Evolutionary conservation across 371 early-diverging fungal genomes (phyloP).

Genomic region (Racocetra persica): DNA sequence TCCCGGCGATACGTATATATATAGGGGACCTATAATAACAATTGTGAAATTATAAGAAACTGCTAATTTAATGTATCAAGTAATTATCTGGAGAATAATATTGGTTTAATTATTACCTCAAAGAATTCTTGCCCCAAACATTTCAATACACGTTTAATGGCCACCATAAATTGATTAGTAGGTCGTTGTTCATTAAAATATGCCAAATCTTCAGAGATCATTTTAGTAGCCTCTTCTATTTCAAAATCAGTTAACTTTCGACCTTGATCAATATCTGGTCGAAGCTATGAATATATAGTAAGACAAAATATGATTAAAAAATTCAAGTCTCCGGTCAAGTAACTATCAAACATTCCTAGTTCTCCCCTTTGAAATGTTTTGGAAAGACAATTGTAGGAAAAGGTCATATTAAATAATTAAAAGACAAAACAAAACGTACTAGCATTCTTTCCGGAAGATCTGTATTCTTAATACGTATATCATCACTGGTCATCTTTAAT

Average conservation of each 20-base stretch:
- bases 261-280: constrained; percentile 49
- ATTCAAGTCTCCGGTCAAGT: too few relatives aligned
- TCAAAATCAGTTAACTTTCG: constrained; percentile 55
- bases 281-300: constrained; percentile 47
- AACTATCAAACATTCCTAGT: too few relatives aligned
- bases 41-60: constrained; percentile 75
- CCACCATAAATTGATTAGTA: constrained; percentile 15
- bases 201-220: constrained; percentile 49
- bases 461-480: constrained; percentile 85
- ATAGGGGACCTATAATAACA: constrained; percentile 89
- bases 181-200: background rate
- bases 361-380: too few relatives aligned
- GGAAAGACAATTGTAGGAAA: too few relatives aligned
- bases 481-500: constrained; percentile 77
- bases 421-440: constrained; percentile 48
- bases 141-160: constrained; percentile 64
- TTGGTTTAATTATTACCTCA: constrained; percentile 89
- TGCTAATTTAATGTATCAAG: constrained; percentile 85
- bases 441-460: constrained; percentile 96
- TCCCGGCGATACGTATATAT: constrained; percentile 89
- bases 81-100: constrained; percentile 46
- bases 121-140: constrained; percentile 68
- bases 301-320: background rate
- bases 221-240: constrained; percentile 67
- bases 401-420: background rate